phyloP scores from a whole-genome alignment of 2,329 filamentous ascomycete genomes.

The Chrysoporthe deuterocubensis region DNA sequence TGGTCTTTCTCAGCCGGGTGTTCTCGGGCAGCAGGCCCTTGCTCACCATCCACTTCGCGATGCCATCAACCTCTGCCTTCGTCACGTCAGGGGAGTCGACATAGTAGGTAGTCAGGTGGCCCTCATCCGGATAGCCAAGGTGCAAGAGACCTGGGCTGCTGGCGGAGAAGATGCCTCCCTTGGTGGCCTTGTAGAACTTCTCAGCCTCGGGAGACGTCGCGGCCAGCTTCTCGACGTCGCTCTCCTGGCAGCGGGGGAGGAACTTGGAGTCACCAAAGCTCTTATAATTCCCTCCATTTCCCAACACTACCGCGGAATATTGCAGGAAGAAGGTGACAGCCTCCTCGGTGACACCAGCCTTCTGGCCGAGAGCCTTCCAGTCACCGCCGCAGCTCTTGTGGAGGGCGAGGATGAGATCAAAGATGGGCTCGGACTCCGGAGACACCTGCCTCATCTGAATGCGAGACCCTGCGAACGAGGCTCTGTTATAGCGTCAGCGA shows the following conservation, averaged over 20 bases:
- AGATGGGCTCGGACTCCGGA: slow-evolving; percentile 80
- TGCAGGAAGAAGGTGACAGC: slow-evolving; percentile 73
- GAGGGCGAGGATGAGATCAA: slow-evolving; percentile 77
- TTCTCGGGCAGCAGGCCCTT: slow-evolving; percentile 77
- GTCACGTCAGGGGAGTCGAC: slow-evolving; percentile 76
- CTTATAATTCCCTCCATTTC: slow-evolving; percentile 85
- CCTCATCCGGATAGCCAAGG: slow-evolving; percentile 73
- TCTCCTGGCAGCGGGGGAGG: slow-evolving; percentile 70
- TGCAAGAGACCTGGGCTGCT: slow-evolving; percentile 69
- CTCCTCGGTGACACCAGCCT: slow-evolving; percentile 66
- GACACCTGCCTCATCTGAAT: slow-evolving; percentile 82
- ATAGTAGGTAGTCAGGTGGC: slow-evolving; percentile 83
- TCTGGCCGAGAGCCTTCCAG: slow-evolving; percentile 69
- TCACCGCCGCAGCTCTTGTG: slow-evolving; percentile 69
- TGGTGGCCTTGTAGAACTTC: slow-evolving; percentile 68
- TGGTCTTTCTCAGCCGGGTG: slow-evolving; percentile 71
- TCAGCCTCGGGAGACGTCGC: slow-evolving; percentile 63
- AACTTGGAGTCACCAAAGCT: slow-evolving; percentile 87
- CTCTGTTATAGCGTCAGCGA: slow-evolving; percentile 50
- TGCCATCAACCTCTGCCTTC: slow-evolving; percentile 72
- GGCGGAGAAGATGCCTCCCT: slow-evolving; percentile 73
- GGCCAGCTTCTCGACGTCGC: slow-evolving; percentile 67
- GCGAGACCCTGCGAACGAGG: slow-evolving; percentile 75
- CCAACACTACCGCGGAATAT: slow-evolving; percentile 78
- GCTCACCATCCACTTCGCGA: slow-evolving; percentile 74